These are phyloP conservation scores for Paraphaeosphaeria minitans DNA, from an alignment of 2,329 filamentous ascomycete genomes.

Conservation along the genomic window DNA sequence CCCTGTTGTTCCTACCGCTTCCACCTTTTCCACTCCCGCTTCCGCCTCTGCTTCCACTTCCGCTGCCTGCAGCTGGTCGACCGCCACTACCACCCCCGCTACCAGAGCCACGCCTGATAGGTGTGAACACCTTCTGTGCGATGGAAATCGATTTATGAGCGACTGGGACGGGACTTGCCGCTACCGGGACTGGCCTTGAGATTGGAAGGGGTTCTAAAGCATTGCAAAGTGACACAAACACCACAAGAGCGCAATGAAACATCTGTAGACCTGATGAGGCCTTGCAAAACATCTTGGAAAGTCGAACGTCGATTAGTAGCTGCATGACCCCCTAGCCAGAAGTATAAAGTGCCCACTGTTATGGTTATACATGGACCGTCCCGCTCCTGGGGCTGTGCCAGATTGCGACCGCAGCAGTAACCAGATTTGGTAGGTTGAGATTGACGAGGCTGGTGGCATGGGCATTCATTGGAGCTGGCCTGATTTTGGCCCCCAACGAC, in stretches of 20 bases:
- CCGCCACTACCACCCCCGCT: no score
- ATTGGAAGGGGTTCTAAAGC: neutral
- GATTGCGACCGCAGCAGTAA: neutral
- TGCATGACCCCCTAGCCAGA: neutral
- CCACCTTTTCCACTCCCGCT: no score
- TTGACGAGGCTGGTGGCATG: neutral
- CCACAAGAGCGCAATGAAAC: neutral
- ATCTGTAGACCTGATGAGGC: neutral
- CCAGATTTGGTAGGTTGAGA: neutral
- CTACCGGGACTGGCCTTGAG: neutral
- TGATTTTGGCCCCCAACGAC: slow-evolving; percentile 3
- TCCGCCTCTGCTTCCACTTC: neutral
- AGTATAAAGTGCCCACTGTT: neutral
- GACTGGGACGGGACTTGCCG: neutral
- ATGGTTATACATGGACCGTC: neutral
- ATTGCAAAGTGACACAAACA: neutral
- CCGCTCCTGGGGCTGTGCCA: neutral
- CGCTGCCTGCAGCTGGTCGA: no score
- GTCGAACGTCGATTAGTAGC: neutral
- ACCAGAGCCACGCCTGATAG: neutral
- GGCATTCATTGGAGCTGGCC: neutral
- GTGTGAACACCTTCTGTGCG: neutral
- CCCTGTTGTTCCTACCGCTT: neutral
- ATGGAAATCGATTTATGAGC: neutral
- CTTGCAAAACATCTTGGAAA: neutral